A percentile compares a stretch with the other conserved stretches of the same genome.
Evolutionary conservation across 106 monocot genomes (phyloP).

Genomic region (Dioscorea dumetorum): DNA sequence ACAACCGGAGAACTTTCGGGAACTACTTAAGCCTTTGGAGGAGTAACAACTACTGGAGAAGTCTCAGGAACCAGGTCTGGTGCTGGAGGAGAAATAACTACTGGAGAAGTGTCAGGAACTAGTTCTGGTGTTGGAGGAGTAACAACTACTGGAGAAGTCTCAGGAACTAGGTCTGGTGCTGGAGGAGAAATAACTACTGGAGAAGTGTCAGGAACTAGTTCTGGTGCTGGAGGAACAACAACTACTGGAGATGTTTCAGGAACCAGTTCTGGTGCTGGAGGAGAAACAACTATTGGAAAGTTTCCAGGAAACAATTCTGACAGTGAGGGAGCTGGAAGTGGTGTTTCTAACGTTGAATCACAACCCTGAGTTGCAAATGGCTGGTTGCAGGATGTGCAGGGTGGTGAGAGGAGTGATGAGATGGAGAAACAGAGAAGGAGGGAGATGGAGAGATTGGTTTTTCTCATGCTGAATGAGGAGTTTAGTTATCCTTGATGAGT

Average conservation of each 20-base stretch:
- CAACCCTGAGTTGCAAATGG: too few species aligned
- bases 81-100: not conserved
- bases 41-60: conserved; percentile 1
- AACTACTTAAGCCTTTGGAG: not conserved
- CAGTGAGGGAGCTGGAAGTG: too few species aligned
- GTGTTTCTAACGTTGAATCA: too few species aligned
- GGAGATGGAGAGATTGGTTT: not conserved
- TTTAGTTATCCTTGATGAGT: not conserved
- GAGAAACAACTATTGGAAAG: not conserved
- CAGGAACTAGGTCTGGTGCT: not conserved
- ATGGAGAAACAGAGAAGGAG: conserved; percentile 2
- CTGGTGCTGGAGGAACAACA: conserved; percentile 7
- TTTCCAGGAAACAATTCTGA: too few species aligned
- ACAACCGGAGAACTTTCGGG: not conserved
- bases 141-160: conserved; percentile 3
- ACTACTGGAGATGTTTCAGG: conserved; percentile 4
- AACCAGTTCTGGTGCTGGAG: conserved; percentile 4
- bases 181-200: not conserved
- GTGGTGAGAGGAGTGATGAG: not conserved
- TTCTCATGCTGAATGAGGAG: too few species aligned
- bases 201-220: not conserved
- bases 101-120: not conserved
- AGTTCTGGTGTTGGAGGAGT: not conserved
- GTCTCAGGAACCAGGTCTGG: conserved; percentile 16
- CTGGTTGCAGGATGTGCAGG: not conserved